Percentiles rank a stretch among this genome's conserved stretches.
Conservation (phyloP, 768 basidiomycete species). For the Mycena rosella region DNA sequence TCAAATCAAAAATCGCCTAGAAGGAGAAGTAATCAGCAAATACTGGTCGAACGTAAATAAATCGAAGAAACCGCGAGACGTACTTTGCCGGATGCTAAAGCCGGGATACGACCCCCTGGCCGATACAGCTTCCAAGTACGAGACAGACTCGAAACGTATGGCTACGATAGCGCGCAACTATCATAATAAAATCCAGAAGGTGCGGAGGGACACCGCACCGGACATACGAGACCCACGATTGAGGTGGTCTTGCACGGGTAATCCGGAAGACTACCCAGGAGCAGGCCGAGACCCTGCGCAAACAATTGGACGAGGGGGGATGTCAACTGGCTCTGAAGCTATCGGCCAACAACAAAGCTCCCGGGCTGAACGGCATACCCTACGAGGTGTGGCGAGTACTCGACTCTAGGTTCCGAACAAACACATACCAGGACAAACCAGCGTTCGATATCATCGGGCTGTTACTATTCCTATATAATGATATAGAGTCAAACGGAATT, state of each 20-base stretch:
- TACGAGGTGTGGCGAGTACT: too few species aligned
- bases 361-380: conserved; percentile 1
- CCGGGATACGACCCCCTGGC: not conserved
- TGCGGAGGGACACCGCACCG: not conserved
- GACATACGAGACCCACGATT: not conserved
- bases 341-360: too few species aligned
- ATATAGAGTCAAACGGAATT: not conserved
- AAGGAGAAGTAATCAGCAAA: not conserved
- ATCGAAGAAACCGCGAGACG: not conserved
- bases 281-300: too few species aligned
- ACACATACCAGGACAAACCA: not conserved
- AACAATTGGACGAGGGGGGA: too few species aligned
- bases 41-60: too few species aligned
- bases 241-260: not conserved
- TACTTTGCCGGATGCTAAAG: not conserved
- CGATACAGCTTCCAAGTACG: not conserved
- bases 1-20: not conserved
- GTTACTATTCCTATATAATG: not conserved
- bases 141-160: not conserved
- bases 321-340: too few species aligned
- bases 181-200: too few species aligned
- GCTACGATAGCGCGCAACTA: not conserved
- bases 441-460: not conserved
- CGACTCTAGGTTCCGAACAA: not conserved
- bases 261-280: not conserved